Conservation (phyloP, 1,284 basidiomycete species). For the Microstroma glucosiphilum region DNA sequence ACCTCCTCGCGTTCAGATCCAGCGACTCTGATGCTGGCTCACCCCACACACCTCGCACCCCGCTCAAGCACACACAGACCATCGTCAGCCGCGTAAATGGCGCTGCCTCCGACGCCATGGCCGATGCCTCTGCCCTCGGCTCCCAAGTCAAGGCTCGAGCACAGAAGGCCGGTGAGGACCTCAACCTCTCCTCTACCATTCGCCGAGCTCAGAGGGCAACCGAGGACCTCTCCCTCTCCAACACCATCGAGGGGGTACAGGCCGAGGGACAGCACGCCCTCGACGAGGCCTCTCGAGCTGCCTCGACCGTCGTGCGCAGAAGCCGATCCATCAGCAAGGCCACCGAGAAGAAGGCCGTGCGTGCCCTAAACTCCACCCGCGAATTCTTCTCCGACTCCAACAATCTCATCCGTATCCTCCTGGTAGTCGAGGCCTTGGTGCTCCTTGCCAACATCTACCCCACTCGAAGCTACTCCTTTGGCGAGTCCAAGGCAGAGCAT, state of each 20-base stretch:
- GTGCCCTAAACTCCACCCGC: constrained; percentile 22
- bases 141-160: constrained; percentile 6
- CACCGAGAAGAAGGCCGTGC: constrained; percentile 16
- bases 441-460: constrained; percentile 31
- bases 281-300: too few species aligned
- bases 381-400: constrained; percentile 29
- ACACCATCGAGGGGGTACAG: constrained; percentile 20
- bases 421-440: constrained; percentile 32
- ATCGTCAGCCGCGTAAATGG: too few species aligned
- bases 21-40: too few species aligned
- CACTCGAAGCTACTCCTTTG: constrained; percentile 27
- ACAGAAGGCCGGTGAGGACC: too few species aligned
- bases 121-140: constrained; percentile 6
- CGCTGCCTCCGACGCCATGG: too few species aligned
- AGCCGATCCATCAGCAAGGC: too few species aligned
- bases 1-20: too few species aligned
- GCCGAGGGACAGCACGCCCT: constrained; percentile 23
- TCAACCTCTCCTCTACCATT: too few species aligned
- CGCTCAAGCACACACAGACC: too few species aligned
- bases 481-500: constrained; percentile 20
- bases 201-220: too few species aligned
- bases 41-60: too few species aligned
- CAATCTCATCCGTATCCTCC: constrained; percentile 29
- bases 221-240: background rate
- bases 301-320: too few species aligned